Percentiles rank a stretch among this genome's conserved stretches.
phyloP scores from a whole-genome alignment of 306 rosid species.

The Adenanthera pavonina region DNA sequence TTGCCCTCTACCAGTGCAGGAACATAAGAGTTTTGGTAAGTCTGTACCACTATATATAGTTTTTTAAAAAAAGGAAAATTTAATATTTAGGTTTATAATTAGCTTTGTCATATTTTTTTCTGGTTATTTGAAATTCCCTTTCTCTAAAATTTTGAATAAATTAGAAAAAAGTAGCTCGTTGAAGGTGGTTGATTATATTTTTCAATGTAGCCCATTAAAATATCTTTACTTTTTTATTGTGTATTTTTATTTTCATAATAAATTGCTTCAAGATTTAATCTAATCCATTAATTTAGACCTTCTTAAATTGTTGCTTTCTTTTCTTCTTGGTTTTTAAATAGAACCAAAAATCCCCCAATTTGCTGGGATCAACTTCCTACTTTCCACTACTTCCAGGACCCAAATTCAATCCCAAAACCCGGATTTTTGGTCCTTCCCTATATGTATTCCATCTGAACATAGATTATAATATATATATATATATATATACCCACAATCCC shows the following conservation, averaged over 20 bases:
- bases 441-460: slow-evolving; percentile 32
- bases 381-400: too few relatives aligned
- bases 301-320: background rate
- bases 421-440: too few relatives aligned
- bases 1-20: slow-evolving; percentile 87
- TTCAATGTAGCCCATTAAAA: background rate
- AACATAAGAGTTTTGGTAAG: slow-evolving; percentile 82
- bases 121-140: slow-evolving; percentile 8
- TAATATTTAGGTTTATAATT: background rate
- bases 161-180: slow-evolving; percentile 21
- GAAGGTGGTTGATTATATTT: slow-evolving; percentile 6
- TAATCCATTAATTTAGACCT: slow-evolving; percentile 30
- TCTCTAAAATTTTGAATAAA: slow-evolving; percentile 11
- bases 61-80: too few relatives aligned
- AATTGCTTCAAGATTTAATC: slow-evolving; percentile 9
- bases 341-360: too few relatives aligned
- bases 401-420: too few relatives aligned
- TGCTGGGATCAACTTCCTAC: too few relatives aligned
- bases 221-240: slow-evolving; percentile 15
- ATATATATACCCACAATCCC: background rate
- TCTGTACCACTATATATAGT: background rate
- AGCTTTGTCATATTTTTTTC: slow-evolving; percentile 11
- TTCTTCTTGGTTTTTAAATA: too few relatives aligned
- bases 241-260: slow-evolving; percentile 19
- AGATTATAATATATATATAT: background rate